Evolutionary conservation across 257 asterid genomes (phyloP).

Genomic region (Verbena officinalis): DNA sequence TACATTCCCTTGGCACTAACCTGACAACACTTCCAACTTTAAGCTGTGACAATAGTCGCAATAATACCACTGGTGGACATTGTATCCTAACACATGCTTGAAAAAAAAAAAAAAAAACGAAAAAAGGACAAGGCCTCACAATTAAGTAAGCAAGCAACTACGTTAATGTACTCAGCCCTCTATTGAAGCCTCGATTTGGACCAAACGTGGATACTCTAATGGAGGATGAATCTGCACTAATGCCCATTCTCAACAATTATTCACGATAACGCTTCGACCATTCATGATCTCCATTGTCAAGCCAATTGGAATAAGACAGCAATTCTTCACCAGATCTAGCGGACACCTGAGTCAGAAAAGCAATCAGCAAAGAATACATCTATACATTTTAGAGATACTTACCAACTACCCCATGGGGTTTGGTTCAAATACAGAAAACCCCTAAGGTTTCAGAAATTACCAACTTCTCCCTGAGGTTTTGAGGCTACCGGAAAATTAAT

Average conservation of each 20-base stretch:
- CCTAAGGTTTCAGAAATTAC: too few species aligned
- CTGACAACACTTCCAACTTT: conserved; percentile 14
- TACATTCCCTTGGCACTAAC: conserved; percentile 24
- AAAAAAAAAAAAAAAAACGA: neutral
- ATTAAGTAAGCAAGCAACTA: neutral
- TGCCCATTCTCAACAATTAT: neutral
- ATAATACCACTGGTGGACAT: neutral
- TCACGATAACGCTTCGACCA: conserved; percentile 1
- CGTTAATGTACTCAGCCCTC: conserved; percentile 3
- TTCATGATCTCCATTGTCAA: conserved; percentile 21
- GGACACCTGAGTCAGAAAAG: conserved; percentile 24
- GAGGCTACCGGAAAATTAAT: too few species aligned
- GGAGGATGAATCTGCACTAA: conserved; percentile 2
- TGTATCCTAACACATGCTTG: conserved; percentile 9
- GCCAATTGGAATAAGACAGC: conserved; percentile 17
- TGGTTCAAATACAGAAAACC: too few species aligned
- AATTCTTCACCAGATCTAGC: conserved; percentile 14
- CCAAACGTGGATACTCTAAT: conserved; percentile 7
- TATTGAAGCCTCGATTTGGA: neutral
- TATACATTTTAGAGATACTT: too few species aligned
- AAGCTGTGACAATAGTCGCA: too few species aligned
- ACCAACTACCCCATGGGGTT: too few species aligned
- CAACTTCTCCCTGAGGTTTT: too few species aligned
- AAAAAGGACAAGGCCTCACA: neutral
- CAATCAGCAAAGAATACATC: neutral